A percentile compares a stretch with the other conserved stretches of the same genome.
phyloP scores from a whole-genome alignment of 2,329 filamentous ascomycete genomes.

The Diaporthe humulicola region DNA sequence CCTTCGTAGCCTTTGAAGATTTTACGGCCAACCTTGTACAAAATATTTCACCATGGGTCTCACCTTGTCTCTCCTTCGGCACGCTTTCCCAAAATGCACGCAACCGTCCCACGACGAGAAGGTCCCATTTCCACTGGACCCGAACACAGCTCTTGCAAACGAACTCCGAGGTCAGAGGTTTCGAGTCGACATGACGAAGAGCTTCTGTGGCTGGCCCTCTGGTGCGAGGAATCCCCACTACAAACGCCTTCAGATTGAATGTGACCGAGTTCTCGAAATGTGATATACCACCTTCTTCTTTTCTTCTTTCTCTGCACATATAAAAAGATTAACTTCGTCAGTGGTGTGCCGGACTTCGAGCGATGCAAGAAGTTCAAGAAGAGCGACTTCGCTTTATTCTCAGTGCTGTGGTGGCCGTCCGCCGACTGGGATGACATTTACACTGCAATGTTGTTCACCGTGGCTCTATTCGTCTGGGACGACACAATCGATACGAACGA shows the following conservation, averaged over 20 bases:
- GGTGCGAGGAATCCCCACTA: slow-evolving; percentile 27
- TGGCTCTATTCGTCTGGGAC: slow-evolving; percentile 53
- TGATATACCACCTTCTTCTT: background rate
- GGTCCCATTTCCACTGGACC: background rate
- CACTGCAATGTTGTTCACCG: slow-evolving; percentile 48
- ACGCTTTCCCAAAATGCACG: background rate
- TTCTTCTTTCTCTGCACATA: too few species aligned
- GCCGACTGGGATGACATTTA: slow-evolving; percentile 50
- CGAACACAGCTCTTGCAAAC: slow-evolving; percentile 31
- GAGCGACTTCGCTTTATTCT: slow-evolving; percentile 50
- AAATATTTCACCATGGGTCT: slow-evolving; percentile 20
- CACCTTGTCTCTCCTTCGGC: background rate
- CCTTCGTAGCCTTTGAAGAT: background rate
- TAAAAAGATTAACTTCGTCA: slow-evolving; percentile 42
- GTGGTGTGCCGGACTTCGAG: slow-evolving; percentile 47
- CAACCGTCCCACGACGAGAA: background rate
- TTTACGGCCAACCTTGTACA: background rate
- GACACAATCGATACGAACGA: slow-evolving; percentile 51
- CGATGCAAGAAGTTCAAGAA: slow-evolving; percentile 50
- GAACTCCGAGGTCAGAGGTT: slow-evolving; percentile 37
- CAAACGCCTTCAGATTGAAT: slow-evolving; percentile 28
- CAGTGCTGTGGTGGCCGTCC: slow-evolving; percentile 51
- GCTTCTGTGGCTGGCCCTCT: slow-evolving; percentile 35
- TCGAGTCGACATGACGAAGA: slow-evolving; percentile 38
- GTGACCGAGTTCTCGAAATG: slow-evolving; percentile 34